phyloP scores from a whole-genome alignment of 2,329 filamentous ascomycete species.

The Fusarium xylarioides region DNA sequence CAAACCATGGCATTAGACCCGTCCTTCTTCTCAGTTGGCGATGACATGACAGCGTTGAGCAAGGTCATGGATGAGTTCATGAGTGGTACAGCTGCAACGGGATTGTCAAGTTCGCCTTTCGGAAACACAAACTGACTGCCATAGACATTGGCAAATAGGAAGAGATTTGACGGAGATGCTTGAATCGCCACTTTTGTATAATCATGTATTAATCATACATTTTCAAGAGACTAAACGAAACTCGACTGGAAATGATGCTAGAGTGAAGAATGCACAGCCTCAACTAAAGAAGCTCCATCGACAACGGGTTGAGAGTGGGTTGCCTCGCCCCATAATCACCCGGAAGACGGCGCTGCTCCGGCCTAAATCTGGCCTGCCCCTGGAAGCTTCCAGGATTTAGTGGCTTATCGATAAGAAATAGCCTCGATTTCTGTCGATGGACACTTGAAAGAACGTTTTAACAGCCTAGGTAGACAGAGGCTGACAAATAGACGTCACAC shows the following conservation, averaged over 20 bases:
- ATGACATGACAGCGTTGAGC: slow-evolving; percentile 10
- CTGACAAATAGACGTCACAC: slow-evolving; percentile 41
- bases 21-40: slow-evolving; percentile 3
- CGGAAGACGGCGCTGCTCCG: slow-evolving; percentile 10
- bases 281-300: background rate
- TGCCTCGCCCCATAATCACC: slow-evolving; percentile 21
- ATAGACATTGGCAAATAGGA: too few relatives aligned
- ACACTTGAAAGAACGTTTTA: background rate
- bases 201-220: background rate
- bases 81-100: background rate
- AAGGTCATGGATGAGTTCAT: slow-evolving; percentile 8
- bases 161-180: background rate
- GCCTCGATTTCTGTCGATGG: background rate
- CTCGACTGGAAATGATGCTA: background rate
- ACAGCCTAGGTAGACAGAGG: slow-evolving; percentile 1
- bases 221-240: background rate
- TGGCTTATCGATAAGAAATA: slow-evolving; percentile 19
- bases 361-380: slow-evolving; percentile 6
- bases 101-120: background rate
- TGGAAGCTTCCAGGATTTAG: slow-evolving; percentile 1
- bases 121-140: background rate
- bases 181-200: background rate
- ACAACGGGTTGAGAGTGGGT: background rate
- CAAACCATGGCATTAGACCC: slow-evolving; percentile 25
- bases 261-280: background rate